A percentile compares a stretch with the other conserved stretches of the same genome.
phyloP scores from a whole-genome alignment of 345 rosid species.

The Gossypium sturtianum region DNA sequence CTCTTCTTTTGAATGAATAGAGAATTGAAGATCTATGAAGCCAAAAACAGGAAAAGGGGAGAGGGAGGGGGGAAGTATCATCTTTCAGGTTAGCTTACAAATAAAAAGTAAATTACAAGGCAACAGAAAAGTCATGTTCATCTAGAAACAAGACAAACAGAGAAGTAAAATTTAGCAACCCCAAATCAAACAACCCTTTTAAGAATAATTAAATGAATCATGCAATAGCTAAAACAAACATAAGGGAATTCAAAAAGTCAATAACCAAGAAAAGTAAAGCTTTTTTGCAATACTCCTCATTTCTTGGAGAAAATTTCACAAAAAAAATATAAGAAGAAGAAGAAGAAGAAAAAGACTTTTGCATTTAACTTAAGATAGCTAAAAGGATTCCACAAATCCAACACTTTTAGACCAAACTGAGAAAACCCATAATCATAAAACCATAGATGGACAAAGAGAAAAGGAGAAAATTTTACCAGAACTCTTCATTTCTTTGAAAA shows the following conservation, averaged over 20 bases:
- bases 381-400: background rate
- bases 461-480: background rate
- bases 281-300: background rate
- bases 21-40: background rate
- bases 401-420: background rate
- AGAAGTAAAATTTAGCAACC: background rate
- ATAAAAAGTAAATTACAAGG: background rate
- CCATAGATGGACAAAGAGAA: background rate
- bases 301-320: background rate
- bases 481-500: background rate
- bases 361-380: background rate
- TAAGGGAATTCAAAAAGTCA: background rate
- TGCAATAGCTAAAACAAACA: background rate
- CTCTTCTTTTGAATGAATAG: background rate
- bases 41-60: background rate
- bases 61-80: background rate
- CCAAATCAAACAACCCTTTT: background rate
- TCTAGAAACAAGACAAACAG: background rate
- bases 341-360: background rate
- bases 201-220: background rate
- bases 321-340: background rate
- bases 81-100: constrained; percentile 1
- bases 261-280: background rate
- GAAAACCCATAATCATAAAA: constrained; percentile 1
- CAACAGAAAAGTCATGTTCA: background rate